These are phyloP conservation scores for Passalora sequoiae DNA, from an alignment of 2,329 filamentous ascomycete genomes.

Conservation along the genomic window DNA sequence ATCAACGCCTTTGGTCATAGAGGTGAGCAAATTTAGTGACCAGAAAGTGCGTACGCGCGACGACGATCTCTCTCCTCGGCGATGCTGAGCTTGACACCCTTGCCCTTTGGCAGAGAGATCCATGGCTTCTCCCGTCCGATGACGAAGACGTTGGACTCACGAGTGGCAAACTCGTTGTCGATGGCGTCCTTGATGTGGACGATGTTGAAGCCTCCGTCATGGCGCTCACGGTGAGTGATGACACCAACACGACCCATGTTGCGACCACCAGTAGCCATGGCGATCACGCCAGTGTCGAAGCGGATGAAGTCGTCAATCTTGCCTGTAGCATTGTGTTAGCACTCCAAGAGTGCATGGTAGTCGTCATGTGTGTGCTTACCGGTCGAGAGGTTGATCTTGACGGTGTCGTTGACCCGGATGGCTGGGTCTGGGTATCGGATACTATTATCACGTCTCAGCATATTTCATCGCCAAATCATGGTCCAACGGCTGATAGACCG, in stretches of 20 bases:
- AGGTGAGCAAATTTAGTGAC: slow-evolving; percentile 15
- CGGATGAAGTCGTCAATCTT: slow-evolving; percentile 98
- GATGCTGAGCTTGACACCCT: slow-evolving; percentile 99
- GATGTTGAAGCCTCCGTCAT: slow-evolving; percentile 99
- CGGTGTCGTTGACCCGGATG: slow-evolving; percentile 99
- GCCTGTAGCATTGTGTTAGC: slow-evolving; percentile 22
- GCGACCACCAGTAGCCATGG: slow-evolving; percentile 98
- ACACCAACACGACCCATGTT: slow-evolving; percentile 99
- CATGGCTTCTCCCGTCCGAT: slow-evolving; percentile 98
- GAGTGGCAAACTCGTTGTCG: slow-evolving; percentile 99
- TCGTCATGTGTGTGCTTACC: slow-evolving; percentile 46
- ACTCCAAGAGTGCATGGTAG: not conserved
- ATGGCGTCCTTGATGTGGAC: slow-evolving; percentile 96
- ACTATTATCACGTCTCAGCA: slow-evolving; percentile 49
- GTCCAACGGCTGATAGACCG: slow-evolving; percentile 99
- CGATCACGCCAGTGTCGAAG: slow-evolving; percentile 97
- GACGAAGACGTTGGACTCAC: slow-evolving; percentile 99
- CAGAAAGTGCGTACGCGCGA: slow-evolving; percentile 61
- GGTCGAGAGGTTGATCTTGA: slow-evolving; percentile 95
- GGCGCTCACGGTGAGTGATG: slow-evolving; percentile 99
- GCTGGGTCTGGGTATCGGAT: slow-evolving; percentile 98
- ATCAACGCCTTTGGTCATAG: slow-evolving; percentile 2
- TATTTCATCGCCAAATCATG: slow-evolving; percentile 75
- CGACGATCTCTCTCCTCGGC: slow-evolving; percentile 98
- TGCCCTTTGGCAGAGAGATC: slow-evolving; percentile 99